A percentile compares a stretch with the other conserved stretches of the same genome.
Evolutionary conservation across 2,329 filamentous ascomycete species (phyloP).

Genomic region (Cladophialophora carrionii): DNA sequence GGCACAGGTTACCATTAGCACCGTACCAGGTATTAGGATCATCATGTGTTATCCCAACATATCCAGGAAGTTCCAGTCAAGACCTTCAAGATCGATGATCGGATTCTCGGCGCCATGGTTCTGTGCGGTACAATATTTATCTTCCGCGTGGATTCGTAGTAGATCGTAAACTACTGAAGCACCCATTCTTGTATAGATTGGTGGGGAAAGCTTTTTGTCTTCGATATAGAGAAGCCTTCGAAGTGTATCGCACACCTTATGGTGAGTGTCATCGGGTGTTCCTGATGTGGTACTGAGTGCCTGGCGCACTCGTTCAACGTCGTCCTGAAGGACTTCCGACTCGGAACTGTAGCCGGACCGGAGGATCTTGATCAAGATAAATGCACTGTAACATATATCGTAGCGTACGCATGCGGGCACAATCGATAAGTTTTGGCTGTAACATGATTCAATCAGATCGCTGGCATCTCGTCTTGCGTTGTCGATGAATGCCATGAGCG

Average conservation of each 20-base stretch:
- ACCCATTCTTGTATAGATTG: conserved; percentile 20
- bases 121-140: conserved; percentile 4
- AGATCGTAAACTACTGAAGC: conserved; percentile 18
- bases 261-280: conserved; percentile 12
- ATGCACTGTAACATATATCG: conserved; percentile 13
- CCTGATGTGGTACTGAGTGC: conserved; percentile 7
- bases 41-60: conserved; percentile 28
- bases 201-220: conserved; percentile 15
- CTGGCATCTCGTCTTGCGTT: conserved; percentile 14
- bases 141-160: conserved; percentile 10
- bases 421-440: conserved; percentile 14
- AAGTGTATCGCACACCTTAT: conserved; percentile 12
- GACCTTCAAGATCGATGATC: conserved; percentile 17
- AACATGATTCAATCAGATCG: conserved; percentile 17
- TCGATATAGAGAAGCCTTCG: conserved; percentile 11
- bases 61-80: conserved; percentile 18
- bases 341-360: conserved; percentile 10
- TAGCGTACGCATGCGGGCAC: conserved; percentile 9
- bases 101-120: background rate
- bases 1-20: background rate
- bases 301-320: conserved; percentile 17
- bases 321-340: conserved; percentile 13
- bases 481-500: conserved; percentile 2
- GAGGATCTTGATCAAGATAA: conserved; percentile 13
- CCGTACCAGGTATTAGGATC: background rate